Evolutionary conservation across 139 green algal genomes (phyloP).

Genomic region (Monoraphidium neglectum): DNA sequence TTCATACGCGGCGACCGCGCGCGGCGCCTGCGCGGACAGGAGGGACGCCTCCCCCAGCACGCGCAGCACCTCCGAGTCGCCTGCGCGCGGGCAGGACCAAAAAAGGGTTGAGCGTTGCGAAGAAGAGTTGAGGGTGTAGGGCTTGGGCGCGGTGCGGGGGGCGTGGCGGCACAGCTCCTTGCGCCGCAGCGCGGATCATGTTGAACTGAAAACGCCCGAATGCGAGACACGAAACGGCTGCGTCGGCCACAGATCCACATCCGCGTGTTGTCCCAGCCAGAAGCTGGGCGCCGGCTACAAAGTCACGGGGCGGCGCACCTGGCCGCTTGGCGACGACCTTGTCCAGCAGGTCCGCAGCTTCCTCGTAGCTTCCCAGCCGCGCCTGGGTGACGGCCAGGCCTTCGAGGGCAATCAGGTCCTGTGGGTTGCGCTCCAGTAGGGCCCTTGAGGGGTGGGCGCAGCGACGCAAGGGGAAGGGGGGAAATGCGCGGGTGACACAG

Average conservation of each 20-base stretch:
- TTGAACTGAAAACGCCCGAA: too few species aligned
- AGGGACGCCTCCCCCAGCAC: conserved; percentile 55
- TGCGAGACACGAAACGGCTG: too few species aligned
- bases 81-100: conserved; percentile 13
- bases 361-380: conserved; percentile 47
- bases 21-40: conserved; percentile 36
- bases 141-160: neutral
- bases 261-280: too few species aligned
- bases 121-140: neutral
- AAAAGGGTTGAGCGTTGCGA: neutral
- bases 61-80: conserved; percentile 49
- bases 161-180: neutral
- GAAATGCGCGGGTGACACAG: neutral
- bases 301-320: too few species aligned
- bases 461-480: neutral
- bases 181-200: neutral
- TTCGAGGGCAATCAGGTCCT: conserved; percentile 17
- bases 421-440: neutral
- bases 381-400: conserved; percentile 48
- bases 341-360: conserved; percentile 43
- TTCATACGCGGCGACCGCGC: conserved; percentile 50
- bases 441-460: neutral
- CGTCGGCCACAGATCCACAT: too few species aligned
- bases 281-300: too few species aligned
- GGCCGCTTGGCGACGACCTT: conserved; percentile 25